Conservation (phyloP, 2,329 filamentous ascomycete genomes). For the Phaeosphaeriaceae sp. region DNA sequence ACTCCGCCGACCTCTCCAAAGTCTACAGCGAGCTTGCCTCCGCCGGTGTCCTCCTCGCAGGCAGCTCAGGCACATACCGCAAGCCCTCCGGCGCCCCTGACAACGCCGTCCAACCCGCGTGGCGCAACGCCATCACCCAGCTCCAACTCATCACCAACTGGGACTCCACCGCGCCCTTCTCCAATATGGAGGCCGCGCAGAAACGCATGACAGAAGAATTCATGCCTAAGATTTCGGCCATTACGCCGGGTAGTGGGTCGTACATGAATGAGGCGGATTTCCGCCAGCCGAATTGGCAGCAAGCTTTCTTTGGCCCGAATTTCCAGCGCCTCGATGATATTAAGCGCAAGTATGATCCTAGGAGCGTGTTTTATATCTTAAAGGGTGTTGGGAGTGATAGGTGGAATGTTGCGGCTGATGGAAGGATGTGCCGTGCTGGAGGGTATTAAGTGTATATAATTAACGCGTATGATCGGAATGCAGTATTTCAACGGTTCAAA, state of each 20-base stretch:
- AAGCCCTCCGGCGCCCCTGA: constrained; percentile 17
- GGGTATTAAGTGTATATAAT: too few relatives aligned
- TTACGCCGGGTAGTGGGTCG: constrained; percentile 25
- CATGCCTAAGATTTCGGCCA: constrained; percentile 27
- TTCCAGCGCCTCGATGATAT: constrained; percentile 49
- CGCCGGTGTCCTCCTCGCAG: constrained; percentile 23
- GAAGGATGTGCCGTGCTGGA: neutral
- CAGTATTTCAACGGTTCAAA: too few relatives aligned
- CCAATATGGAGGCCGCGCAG: constrained; percentile 13
- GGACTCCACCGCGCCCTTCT: constrained; percentile 20
- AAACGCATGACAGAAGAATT: constrained; percentile 24
- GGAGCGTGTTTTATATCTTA: neutral
- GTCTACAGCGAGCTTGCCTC: constrained; percentile 17
- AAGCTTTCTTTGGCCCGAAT: constrained; percentile 58
- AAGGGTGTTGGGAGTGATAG: constrained; percentile 2
- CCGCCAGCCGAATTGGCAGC: constrained; percentile 25
- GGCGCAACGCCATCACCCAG: constrained; percentile 27
- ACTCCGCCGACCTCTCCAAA: constrained; percentile 20
- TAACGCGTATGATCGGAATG: too few relatives aligned
- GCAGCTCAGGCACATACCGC: constrained; percentile 21
- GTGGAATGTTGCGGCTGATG: neutral
- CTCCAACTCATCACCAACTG: constrained; percentile 28
- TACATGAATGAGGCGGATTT: constrained; percentile 38
- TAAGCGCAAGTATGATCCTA: neutral
- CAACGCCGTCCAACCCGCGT: constrained; percentile 33